Evolutionary conservation across 495 filamentous ascomycete species (phyloP).

Genomic region (Annulohypoxylon nitens): DNA sequence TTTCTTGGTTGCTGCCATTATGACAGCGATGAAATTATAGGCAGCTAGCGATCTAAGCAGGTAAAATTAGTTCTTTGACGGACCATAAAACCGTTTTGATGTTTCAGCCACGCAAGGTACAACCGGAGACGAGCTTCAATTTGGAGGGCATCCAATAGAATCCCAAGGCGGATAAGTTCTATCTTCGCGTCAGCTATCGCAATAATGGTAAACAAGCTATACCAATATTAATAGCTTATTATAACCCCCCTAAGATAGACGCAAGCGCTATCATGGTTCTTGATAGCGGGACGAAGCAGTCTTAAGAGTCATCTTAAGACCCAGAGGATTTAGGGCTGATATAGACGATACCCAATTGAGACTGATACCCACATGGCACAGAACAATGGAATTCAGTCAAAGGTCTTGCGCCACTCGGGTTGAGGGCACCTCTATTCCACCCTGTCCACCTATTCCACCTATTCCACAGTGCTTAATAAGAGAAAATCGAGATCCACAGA

Average conservation of each 20-base stretch:
- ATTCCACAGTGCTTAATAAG: too few relatives aligned
- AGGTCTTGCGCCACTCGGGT: slow-evolving; percentile 1
- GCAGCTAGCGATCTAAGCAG: background rate
- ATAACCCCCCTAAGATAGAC: background rate
- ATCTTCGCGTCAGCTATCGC: slow-evolving; percentile 10
- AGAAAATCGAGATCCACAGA: slow-evolving; percentile 22
- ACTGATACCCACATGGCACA: background rate
- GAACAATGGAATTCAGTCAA: slow-evolving; percentile 6
- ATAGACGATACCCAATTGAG: slow-evolving; percentile 6
- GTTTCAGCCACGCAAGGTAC: slow-evolving; percentile 26
- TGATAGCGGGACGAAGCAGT: background rate
- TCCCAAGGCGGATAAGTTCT: background rate
- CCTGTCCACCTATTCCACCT: too few relatives aligned
- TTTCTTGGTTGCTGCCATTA: background rate
- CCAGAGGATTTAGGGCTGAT: slow-evolving; percentile 31
- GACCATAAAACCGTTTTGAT: slow-evolving; percentile 21
- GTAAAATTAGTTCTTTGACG: background rate
- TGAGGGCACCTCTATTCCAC: background rate
- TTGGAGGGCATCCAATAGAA: slow-evolving; percentile 19
- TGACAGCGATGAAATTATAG: slow-evolving; percentile 7
- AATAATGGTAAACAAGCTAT: slow-evolving; percentile 4
- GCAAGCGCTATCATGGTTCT: slow-evolving; percentile 7
- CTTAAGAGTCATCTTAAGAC: background rate
- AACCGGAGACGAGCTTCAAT: slow-evolving; percentile 7
- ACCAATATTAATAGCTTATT: slow-evolving; percentile 10